Percentiles rank a stretch among this genome's conserved stretches.
Evolutionary conservation across 225 moss, liverwort and hornwort genomes (phyloP).

Genomic region (Asterella californica): DNA sequence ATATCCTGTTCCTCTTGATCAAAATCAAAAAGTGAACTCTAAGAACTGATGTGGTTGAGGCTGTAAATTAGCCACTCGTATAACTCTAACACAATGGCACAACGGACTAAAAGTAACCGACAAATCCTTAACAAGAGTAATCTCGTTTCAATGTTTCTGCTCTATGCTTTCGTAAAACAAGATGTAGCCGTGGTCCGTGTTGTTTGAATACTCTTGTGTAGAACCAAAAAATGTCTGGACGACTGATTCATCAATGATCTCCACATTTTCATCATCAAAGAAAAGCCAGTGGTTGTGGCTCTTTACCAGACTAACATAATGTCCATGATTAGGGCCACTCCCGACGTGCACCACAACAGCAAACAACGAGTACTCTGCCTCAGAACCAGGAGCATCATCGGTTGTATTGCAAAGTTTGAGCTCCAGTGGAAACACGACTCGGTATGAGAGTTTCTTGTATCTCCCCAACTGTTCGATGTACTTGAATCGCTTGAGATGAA

Average conservation of each 20-base stretch:
- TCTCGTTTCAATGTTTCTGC: slow-evolving; percentile 62
- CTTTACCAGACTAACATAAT: slow-evolving; percentile 94
- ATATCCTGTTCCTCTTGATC: slow-evolving; percentile 16
- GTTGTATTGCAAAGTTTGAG: slow-evolving; percentile 95
- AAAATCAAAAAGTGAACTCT: slow-evolving; percentile 22
- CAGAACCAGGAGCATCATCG: slow-evolving; percentile 89
- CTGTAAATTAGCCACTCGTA: slow-evolving; percentile 28
- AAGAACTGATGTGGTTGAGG: slow-evolving; percentile 28
- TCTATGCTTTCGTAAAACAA: slow-evolving; percentile 96
- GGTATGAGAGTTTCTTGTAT: slow-evolving; percentile 93
- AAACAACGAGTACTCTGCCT: slow-evolving; percentile 93
- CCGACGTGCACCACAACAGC: slow-evolving; percentile 98
- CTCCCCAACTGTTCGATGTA: slow-evolving; percentile 94
- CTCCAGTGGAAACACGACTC: slow-evolving; percentile 94
- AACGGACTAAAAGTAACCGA: slow-evolving; percentile 13
- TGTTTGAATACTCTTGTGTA: slow-evolving; percentile 88
- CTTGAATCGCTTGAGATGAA: slow-evolving; percentile 97
- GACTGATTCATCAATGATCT: slow-evolving; percentile 87
- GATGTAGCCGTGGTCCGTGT: slow-evolving; percentile 97
- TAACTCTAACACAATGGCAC: slow-evolving; percentile 20
- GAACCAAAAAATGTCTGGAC: slow-evolving; percentile 99
- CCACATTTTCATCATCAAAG: slow-evolving; percentile 98
- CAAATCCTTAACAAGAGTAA: slow-evolving; percentile 22
- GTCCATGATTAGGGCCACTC: slow-evolving; percentile 96
- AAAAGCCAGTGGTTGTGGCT: slow-evolving; percentile 95